Evolutionary conservation across 352 stramenopile species (phyloP), one percentile per base, ranked within the genome.

Genomic region (Phytophthora megakarya): DNA sequence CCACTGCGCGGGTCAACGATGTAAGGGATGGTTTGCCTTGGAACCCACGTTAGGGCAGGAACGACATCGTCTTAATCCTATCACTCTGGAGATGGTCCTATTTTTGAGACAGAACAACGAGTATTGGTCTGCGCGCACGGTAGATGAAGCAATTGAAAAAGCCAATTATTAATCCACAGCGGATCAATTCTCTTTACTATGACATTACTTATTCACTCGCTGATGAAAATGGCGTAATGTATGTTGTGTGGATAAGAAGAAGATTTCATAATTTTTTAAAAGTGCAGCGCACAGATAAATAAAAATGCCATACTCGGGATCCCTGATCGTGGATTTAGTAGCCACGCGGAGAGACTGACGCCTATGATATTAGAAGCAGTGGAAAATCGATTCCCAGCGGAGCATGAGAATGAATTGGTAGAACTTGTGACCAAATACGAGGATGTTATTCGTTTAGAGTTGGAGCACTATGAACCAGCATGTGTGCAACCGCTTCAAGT

Each of bases 221-320:
- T n/a, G n/a, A n/a, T n/a, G n/a, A n/a, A n/a, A n/a, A n/a, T n/a
- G n/a, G n/a, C n/a, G n/a, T n/a, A n/a, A n/a, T n/a, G n/a, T n/a
- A n/a, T n/a, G n/a, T n/a, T n/a, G n/a, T n/a, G n/a, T n/a, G n/a
- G n/a, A n/a, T n/a, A n/a, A n/a, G n/a, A n/a, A n/a, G n/a, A 13
- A 42, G n/a, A 42, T 33, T 1, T 2, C 37, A 48, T 39, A 12
- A 40, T 48, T 40, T 54, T 43, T 54, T 4, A 28, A 43, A 12
- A 6, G 32, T 8, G n/a, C 5, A 22, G 3, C 25, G 2, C 10
- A 3, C 9, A 3, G 15, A 54, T 44, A 54, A 43, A 48, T 58
- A 46, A 25, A n/a, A 46, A 32, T 58, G 4, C 35, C 22, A 40
- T 58, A 48, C n/a, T 48, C 37, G 37, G 50, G 23, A 58, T 21